These are phyloP conservation scores for Fraxinus paxiana DNA, from an alignment of 305 asterid genomes.

Conservation along the genomic window DNA sequence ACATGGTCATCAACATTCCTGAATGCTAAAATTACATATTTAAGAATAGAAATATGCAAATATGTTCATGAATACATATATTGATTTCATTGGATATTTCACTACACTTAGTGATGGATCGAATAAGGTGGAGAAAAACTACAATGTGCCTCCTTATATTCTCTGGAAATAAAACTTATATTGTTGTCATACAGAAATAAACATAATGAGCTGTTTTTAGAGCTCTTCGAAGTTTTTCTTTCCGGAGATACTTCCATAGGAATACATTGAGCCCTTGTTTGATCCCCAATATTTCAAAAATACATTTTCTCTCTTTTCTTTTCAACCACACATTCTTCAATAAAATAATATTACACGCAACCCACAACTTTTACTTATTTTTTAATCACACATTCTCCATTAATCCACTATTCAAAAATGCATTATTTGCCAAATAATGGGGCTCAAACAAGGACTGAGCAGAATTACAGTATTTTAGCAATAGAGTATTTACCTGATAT, in stretches of 20 bases:
- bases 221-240: neutral
- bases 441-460: neutral
- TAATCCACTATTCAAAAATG: too few species aligned
- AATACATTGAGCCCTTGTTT: neutral
- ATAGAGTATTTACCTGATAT: slow-evolving; percentile 61
- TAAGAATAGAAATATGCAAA: neutral
- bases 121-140: neutral
- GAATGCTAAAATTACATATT: neutral
- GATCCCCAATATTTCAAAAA: too few species aligned
- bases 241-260: neutral
- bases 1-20: neutral
- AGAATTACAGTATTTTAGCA: neutral
- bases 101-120: neutral
- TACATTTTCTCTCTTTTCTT: too few species aligned
- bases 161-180: neutral
- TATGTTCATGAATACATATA: neutral
- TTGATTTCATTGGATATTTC: neutral
- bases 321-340: too few species aligned
- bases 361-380: too few species aligned
- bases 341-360: too few species aligned
- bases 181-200: neutral
- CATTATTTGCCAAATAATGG: too few species aligned
- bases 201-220: neutral
- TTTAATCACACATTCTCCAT: too few species aligned
- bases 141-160: neutral